Evolutionary conservation across 2,329 filamentous ascomycete genomes (phyloP).

Genomic region (Neonectria magnoliae): DNA sequence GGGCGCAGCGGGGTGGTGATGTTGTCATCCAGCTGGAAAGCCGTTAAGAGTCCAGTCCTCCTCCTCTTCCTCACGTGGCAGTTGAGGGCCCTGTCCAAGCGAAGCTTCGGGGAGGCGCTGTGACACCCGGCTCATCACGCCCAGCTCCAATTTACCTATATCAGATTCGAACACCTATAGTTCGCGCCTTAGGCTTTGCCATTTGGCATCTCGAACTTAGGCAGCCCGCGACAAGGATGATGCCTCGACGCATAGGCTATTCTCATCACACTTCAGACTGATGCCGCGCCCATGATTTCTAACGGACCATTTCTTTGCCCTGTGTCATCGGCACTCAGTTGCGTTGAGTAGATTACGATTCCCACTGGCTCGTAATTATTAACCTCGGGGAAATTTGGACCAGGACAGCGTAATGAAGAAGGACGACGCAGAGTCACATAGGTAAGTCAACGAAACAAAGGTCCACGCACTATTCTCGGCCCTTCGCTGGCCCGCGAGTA

Average conservation of each 20-base stretch:
- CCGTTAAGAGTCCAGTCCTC: background rate
- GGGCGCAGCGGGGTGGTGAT: conserved; percentile 18
- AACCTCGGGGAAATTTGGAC: background rate
- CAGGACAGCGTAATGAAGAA: background rate
- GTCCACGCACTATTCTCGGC: conserved; percentile 12
- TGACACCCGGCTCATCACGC: conserved; percentile 1
- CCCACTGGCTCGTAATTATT: conserved; percentile 2
- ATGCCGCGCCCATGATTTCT: conserved; percentile 11
- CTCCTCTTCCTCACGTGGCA: conserved; percentile 13
- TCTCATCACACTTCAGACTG: conserved; percentile 12
- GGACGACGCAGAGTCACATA: background rate
- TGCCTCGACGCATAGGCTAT: conserved; percentile 11
- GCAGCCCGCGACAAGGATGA: conserved; percentile 16
- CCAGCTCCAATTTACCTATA: conserved; percentile 16
- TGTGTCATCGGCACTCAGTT: conserved; percentile 10
- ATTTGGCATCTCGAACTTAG: conserved; percentile 7
- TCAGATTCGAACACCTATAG: conserved; percentile 17
- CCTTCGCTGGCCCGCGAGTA: conserved; percentile 18
- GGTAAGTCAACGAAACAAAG: conserved; percentile 8
- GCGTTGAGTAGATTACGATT: conserved; percentile 8
- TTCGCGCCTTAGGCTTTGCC: background rate
- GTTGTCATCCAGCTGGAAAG: conserved; percentile 9
- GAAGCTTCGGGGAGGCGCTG: conserved; percentile 2
- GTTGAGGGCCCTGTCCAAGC: conserved; percentile 9
- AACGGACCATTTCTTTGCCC: conserved; percentile 3